These are phyloP conservation scores for Sordaria brevicollis DNA, from an alignment of 495 filamentous ascomycete species.

Conservation along the genomic window DNA sequence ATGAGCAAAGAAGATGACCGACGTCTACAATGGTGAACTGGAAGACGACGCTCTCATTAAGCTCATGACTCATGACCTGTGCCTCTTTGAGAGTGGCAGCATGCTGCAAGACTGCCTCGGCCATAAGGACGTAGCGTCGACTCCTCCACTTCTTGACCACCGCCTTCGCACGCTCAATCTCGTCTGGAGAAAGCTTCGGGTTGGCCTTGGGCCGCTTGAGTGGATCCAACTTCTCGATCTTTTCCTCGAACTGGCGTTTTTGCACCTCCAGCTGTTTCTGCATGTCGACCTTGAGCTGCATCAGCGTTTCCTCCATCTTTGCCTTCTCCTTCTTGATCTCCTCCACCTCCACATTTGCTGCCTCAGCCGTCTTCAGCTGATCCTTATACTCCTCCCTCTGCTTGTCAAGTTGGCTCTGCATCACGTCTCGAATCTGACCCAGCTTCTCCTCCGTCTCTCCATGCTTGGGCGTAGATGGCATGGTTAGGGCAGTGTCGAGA, in stretches of 20 bases:
- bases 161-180: conserved; percentile 56
- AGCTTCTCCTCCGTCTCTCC: conserved; percentile 65
- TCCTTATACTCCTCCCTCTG: conserved; percentile 79
- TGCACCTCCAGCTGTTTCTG: conserved; percentile 67
- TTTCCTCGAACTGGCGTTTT: conserved; percentile 63
- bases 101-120: conserved; percentile 82
- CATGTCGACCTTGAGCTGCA: conserved; percentile 74
- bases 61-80: conserved; percentile 93
- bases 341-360: conserved; percentile 66
- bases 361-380: conserved; percentile 68
- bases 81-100: conserved; percentile 87
- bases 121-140: conserved; percentile 85
- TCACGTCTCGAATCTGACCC: conserved; percentile 67
- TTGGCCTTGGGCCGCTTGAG: conserved; percentile 38
- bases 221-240: conserved; percentile 38
- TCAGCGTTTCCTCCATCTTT: conserved; percentile 76
- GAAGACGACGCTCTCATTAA: conserved; percentile 90
- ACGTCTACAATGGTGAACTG: conserved; percentile 87
- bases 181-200: conserved; percentile 57
- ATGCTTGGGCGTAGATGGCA: conserved; percentile 81
- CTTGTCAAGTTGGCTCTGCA: conserved; percentile 79
- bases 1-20: conserved; percentile 81
- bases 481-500: conserved; percentile 83
- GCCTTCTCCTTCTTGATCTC: conserved; percentile 77
- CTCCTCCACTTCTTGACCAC: conserved; percentile 68